Evolutionary conservation across 164 flowering plant genomes (phyloP).

Genomic region (Magnolia sinica): DNA sequence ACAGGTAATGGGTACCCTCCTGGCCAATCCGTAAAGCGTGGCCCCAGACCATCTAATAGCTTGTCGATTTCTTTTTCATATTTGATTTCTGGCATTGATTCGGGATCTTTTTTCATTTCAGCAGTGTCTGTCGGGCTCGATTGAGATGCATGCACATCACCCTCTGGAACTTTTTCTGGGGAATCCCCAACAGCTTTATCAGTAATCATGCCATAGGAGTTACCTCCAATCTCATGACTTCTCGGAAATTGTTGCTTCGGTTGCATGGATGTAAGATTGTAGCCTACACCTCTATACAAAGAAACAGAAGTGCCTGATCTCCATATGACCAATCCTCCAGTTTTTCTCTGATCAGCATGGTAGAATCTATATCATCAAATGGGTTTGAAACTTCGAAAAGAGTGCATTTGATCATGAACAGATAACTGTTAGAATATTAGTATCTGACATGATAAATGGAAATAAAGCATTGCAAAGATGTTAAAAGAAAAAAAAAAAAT

Average conservation of each 20-base stretch:
- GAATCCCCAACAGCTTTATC: slow-evolving; percentile 15
- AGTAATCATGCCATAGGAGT: slow-evolving; percentile 15
- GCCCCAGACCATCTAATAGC: slow-evolving; percentile 76
- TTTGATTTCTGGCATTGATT: slow-evolving; percentile 35
- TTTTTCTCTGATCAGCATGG: slow-evolving; percentile 60
- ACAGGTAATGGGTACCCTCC: slow-evolving; percentile 82
- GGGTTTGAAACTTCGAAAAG: background rate
- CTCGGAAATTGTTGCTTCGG: slow-evolving; percentile 28
- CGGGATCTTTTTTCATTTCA: slow-evolving; percentile 24
- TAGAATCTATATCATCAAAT: slow-evolving; percentile 1
- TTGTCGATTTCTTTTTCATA: slow-evolving; percentile 83
- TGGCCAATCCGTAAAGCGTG: slow-evolving; percentile 86
- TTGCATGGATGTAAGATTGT: slow-evolving; percentile 46
- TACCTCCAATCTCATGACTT: slow-evolving; percentile 21
- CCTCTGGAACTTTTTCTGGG: slow-evolving; percentile 17
- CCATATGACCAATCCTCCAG: slow-evolving; percentile 97
- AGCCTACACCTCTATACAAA: slow-evolving; percentile 76
- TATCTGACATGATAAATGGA: too few species aligned
- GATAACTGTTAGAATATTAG: background rate
- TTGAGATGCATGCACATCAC: slow-evolving; percentile 16
- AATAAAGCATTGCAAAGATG: too few species aligned
- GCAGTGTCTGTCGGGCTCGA: slow-evolving; percentile 17
- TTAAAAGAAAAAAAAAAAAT: too few species aligned
- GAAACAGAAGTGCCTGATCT: slow-evolving; percentile 80
- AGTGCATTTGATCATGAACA: background rate